Conservation (phyloP, 345 rosid genomes). For the Moricandia arvensis region DNA sequence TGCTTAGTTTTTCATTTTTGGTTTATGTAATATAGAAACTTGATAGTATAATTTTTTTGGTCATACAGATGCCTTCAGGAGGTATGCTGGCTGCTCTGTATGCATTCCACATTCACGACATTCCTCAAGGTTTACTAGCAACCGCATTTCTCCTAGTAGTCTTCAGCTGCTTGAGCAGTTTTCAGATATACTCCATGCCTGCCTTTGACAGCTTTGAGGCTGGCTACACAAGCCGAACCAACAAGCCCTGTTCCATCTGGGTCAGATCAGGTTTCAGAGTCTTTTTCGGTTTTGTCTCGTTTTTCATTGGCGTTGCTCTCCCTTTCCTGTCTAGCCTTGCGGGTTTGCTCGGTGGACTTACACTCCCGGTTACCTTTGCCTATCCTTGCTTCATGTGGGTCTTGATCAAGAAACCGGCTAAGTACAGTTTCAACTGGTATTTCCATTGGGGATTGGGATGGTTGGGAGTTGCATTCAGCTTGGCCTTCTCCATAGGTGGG, state of each 20-base stretch:
- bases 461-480: constrained; percentile 85
- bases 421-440: constrained; percentile 92
- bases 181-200: constrained; percentile 95
- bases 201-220: constrained; percentile 95
- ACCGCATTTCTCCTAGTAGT: constrained; percentile 83
- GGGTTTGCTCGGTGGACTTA: constrained; percentile 85
- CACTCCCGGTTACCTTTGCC: constrained; percentile 89
- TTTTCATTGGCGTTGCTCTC: constrained; percentile 91
- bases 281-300: constrained; percentile 69
- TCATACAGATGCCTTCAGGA: constrained; percentile 78
- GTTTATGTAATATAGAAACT: neutral
- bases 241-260: constrained; percentile 90
- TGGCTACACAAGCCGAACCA: constrained; percentile 84
- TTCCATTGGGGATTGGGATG: constrained; percentile 92
- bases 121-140: constrained; percentile 83
- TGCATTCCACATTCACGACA: constrained; percentile 87
- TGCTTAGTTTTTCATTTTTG: too few species aligned
- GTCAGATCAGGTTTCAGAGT: constrained; percentile 92
- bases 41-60: neutral
- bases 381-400: constrained; percentile 99
- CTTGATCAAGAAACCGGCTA: constrained; percentile 71
- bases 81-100: constrained; percentile 83
- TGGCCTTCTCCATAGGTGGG: constrained; percentile 90
- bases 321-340: constrained; percentile 94
- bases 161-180: constrained; percentile 85